Percentiles rank a stretch among this genome's conserved stretches.
phyloP scores from a whole-genome alignment of 805 yeast genomes.

The Saccharomycopsis olivae region DNA sequence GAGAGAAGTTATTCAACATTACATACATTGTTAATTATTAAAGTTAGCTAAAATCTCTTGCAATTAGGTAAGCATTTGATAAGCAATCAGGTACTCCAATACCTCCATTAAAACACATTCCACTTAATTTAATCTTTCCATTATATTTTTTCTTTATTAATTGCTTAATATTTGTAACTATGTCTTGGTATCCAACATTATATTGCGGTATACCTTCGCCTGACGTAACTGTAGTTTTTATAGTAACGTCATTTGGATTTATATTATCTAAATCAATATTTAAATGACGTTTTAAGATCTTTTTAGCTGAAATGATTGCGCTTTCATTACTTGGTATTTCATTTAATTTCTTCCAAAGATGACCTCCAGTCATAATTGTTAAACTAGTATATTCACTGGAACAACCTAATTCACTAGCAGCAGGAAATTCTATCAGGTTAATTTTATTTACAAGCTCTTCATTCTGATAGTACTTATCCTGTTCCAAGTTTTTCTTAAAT shows the following conservation, averaged over 20 bases:
- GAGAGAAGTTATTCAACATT: too few species aligned
- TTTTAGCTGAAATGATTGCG: constrained; percentile 25
- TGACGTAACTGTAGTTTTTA: constrained; percentile 3
- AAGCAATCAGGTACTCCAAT: constrained; percentile 89
- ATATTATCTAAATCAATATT: constrained; percentile 25
- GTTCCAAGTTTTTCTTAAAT: background rate
- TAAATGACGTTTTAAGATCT: constrained; percentile 31
- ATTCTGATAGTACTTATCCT: background rate
- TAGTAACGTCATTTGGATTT: constrained; percentile 11
- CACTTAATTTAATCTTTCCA: constrained; percentile 49
- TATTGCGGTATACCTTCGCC: constrained; percentile 65
- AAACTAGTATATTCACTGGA: constrained; percentile 45
- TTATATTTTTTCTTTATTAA: constrained; percentile 29
- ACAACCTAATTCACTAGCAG: background rate
- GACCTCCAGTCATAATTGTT: constrained; percentile 91
- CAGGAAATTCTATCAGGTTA: background rate
- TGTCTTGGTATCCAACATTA: constrained; percentile 49
- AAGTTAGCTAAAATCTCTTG: too few species aligned
- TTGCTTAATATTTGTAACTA: constrained; percentile 9
- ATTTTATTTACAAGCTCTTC: background rate
- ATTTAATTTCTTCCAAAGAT: constrained; percentile 32
- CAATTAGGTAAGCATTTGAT: constrained; percentile 48
- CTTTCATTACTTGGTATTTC: constrained; percentile 18
- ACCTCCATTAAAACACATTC: constrained; percentile 71
- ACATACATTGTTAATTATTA: too few species aligned